Base-by-base conservation (phyloP, 345 rosid genomes). In the Populus davidiana region DNA sequence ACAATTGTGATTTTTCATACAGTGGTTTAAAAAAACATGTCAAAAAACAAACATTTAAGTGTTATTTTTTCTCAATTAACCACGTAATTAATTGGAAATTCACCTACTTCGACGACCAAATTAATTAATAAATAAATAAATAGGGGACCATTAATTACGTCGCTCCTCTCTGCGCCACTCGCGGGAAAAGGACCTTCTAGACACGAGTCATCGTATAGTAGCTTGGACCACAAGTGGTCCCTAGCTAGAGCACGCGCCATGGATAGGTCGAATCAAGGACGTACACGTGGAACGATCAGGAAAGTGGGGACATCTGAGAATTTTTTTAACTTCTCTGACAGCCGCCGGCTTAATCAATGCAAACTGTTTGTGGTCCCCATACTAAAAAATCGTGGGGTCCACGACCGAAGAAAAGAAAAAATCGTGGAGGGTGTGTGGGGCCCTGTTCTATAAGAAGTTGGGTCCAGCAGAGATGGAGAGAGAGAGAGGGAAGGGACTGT, bases 341-440 rank as follows among this genome's bases (percentile, higher is more conserved):
- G 95, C 98, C 93, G 95, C 97, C 98, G 94, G 93, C 95, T 87
- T 80, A 87, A 88, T 82, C 75, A 74, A 86, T 77, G 85, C 71
- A 49, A 50, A 67, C 66, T 66, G 77, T 65, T 67, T 47, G 65
- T 76, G 86, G 86, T 82, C 88, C 87, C 81, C 41, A 0, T 87
- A 86, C 79, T n/a, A 23, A 39, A 50, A 41, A 44, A 54, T 18
- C n/a, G 27, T 41, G 21, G 62, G 59, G 23, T 4, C 36, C 29
- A 18, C 33, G 29, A 29, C 29, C 62, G 3, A 0, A 25, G 65
- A 27, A n/a, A 20, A 1, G 36, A 64, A 39, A 33, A 44, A 27
- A 1, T 47, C 10, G 47, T 50, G 59, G 36, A 33, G 36, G 1
- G 76, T 18, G 59, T 21, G 21, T 2, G 76, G 85, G 86, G 16